Base-by-base conservation (phyloP, 2,329 filamentous ascomycete genomes). In the Cladobotryum mycophilum region DNA sequence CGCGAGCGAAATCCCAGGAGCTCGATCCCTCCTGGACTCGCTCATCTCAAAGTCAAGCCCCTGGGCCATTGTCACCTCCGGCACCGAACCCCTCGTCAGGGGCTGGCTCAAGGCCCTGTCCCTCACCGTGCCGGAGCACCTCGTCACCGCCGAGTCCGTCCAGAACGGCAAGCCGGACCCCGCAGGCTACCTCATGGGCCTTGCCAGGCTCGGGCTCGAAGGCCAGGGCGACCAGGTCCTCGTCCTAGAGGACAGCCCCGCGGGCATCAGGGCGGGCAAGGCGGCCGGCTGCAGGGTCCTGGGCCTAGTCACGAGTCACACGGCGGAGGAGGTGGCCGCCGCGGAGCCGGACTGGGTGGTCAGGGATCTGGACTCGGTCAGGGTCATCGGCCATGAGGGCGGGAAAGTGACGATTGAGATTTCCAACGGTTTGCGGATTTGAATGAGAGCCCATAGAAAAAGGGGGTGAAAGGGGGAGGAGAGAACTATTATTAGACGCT, bases 311-410 rank as follows among this genome's bases (percentile, higher is more conserved):
- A 96, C 90, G 48, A 95, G 88, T 62, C 91, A 96, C 70, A 82
- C 79, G 22, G 73, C 85, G 42, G 81, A 83, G 59, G 81, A 91
- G 70, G 77, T 95, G 45, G 71, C 76, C 54, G 80, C 78, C 43
- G 89, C 89, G 4, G 85, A 81, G n/a, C 89, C 91, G 41, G 89
- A 96, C 72, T 95, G 88, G 84, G 82, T 96, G 47, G 85, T 96
- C 51, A 75, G 76, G 67, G 89, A 96, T 69, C 75, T 96, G 70
- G 74, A 77, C 51, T 90, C 86, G 57, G 81, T 95, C 55, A 80
- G 70, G 59, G 71, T 95, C 60, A 70, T 81, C 53, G 74, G 78
- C 47, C 71, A 70, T 57, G 72, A 76, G 54, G 77, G 73, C 46
- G 82, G 81, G n/a, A 70, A 70, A 56, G 77, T 87, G 49, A 80